Conservation (phyloP, 23 red algal genomes). For the Chondrus crispus region DNA sequence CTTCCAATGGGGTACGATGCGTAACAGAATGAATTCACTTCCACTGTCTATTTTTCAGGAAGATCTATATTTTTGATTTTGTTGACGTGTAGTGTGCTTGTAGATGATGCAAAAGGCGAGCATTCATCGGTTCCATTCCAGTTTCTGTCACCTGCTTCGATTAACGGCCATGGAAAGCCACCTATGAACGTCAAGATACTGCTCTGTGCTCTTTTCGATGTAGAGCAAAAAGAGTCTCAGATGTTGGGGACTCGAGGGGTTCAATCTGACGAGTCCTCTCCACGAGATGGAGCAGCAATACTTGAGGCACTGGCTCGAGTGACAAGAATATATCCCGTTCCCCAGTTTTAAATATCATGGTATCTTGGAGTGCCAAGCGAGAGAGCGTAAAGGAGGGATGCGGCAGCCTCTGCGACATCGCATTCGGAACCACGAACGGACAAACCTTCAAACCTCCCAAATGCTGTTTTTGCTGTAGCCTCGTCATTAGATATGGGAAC, state of each 20-base stretch:
- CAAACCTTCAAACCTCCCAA: neutral
- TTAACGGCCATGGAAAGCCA: neutral
- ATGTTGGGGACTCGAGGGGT: neutral
- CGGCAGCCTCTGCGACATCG: slow-evolving; percentile 7
- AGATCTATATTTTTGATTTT: slow-evolving; percentile 6
- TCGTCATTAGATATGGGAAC: no score
- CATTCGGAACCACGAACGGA: neutral
- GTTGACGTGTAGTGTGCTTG: neutral
- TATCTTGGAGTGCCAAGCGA: neutral
- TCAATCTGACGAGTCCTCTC: neutral
- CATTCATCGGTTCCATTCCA: slow-evolving; percentile 4
- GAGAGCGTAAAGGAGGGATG: neutral
- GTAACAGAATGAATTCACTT: neutral
- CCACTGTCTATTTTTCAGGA: slow-evolving; percentile 7
- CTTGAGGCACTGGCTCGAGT: neutral
- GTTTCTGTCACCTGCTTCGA: neutral
- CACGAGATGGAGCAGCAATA: neutral
- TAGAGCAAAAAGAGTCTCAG: neutral
- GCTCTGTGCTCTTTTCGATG: neutral
- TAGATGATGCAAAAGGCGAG: slow-evolving; percentile 5
- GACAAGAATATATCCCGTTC: neutral
- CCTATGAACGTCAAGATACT: neutral
- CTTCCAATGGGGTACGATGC: neutral
- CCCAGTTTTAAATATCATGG: neutral
- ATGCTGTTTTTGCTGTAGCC: neutral